phyloP scores from a whole-genome alignment of 768 basidiomycete species.

The Suillus subalutaceus region DNA sequence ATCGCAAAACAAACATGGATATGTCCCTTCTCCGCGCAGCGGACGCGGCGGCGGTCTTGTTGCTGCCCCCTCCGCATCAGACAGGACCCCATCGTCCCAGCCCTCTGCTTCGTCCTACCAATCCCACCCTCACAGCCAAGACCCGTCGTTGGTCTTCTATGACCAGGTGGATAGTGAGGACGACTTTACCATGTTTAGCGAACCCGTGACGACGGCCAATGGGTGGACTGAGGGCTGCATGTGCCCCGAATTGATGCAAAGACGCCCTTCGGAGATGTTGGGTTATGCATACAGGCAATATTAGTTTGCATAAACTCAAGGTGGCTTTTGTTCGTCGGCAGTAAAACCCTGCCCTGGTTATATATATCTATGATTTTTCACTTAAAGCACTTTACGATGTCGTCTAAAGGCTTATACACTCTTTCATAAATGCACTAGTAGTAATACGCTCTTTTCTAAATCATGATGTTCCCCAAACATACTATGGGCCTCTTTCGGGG shows the following conservation, averaged over 20 bases:
- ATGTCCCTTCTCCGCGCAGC: slow-evolving; percentile 18
- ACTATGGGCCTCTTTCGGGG: background rate
- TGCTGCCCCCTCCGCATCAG: background rate
- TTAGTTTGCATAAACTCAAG: background rate
- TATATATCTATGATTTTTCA: background rate
- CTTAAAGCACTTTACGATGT: background rate
- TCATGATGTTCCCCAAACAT: background rate
- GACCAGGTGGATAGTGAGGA: background rate
- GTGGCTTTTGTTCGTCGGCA: background rate
- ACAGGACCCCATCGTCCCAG: background rate
- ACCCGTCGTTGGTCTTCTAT: background rate
- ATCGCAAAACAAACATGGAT: slow-evolving; percentile 27
- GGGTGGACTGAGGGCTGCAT: slow-evolving; percentile 6
- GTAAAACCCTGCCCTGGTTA: background rate
- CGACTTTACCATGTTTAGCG: slow-evolving; percentile 4
- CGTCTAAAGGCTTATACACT: background rate
- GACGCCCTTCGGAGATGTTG: slow-evolving; percentile 2
- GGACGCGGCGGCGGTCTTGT: background rate
- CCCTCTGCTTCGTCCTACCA: background rate
- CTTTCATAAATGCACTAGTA: background rate
- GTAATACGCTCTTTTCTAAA: background rate
- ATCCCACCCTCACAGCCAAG: background rate
- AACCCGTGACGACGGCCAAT: background rate
- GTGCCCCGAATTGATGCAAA: slow-evolving; percentile 8
- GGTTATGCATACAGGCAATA: background rate